phyloP scores from a whole-genome alignment of 805 yeast species.

The Yarrowia keelungensis region DNA sequence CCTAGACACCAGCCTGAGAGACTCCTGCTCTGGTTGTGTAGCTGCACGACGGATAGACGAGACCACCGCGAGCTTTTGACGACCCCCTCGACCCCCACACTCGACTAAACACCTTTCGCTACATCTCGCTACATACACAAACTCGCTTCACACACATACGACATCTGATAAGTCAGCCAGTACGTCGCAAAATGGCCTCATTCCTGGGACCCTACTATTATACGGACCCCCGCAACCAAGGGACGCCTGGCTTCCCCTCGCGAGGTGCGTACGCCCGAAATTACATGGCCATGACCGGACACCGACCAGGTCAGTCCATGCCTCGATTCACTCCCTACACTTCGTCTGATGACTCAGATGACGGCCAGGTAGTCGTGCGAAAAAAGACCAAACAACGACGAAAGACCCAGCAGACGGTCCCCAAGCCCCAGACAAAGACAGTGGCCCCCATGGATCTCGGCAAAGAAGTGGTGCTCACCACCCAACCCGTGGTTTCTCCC shows the following conservation, averaged over 20 bases:
- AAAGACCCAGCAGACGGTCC: background rate
- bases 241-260: background rate
- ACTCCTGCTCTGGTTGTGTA: constrained; percentile 6
- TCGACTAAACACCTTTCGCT: background rate
- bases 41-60: constrained; percentile 10
- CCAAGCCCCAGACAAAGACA: background rate
- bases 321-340: constrained; percentile 37
- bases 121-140: background rate
- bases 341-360: constrained; percentile 29
- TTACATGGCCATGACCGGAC: constrained; percentile 6
- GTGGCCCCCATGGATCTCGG: constrained; percentile 10
- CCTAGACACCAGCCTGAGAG: background rate
- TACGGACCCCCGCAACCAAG: constrained; percentile 31
- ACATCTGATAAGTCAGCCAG: background rate
- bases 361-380: background rate
- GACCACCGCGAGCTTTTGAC: background rate
- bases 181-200: constrained; percentile 21
- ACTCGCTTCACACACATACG: no score
- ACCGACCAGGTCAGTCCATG: constrained; percentile 3
- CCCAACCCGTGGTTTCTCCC: background rate
- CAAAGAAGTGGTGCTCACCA: constrained; percentile 3
- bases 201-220: constrained; percentile 32
- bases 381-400: constrained; percentile 11
- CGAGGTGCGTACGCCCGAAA: constrained; percentile 8
- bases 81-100: background rate